Evolutionary conservation across 805 yeast genomes (phyloP), one percentile per base, ranked within the genome.

Genomic region (Kluyveromyces dobzhanskii): DNA sequence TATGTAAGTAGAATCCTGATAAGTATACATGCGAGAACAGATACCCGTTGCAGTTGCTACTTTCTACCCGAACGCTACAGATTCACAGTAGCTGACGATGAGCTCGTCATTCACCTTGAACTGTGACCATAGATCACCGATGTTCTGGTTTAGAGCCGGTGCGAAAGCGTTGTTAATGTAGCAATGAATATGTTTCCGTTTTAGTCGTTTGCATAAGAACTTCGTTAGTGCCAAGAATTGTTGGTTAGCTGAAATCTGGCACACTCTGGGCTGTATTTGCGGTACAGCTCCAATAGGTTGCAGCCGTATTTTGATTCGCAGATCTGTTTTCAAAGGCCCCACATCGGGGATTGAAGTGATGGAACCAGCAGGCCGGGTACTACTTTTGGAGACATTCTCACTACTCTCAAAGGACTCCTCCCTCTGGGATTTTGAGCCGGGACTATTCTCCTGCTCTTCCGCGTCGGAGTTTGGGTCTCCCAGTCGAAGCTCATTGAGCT

Each of bases 131-230:
- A 61, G 39, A 18, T 59, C 61, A 3, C 61, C 60, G 1, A 61
- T 45, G 3, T 36, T 46, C 32, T 59, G 62, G 17, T 59, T 56
- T 1, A 64, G 64, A 23, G 53, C 54, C 2, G 66, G 66, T 2
- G 64, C 61, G 45, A 61, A 61, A 6, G 66, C 60, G 37, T 57
- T 61, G 34, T 57, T 60, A 4, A 61, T 46, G 32, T 61, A 61
- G 34, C 64, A 57, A 35, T 50, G 51, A 3, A 58, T 51, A 26
- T 49, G 38, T 9, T 46, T 42, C 14, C 54, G 37, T 31, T 50
- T 51, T 31, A 59, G 25, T 35, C 45, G 46, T 37, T 43, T 45
- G 31, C 42, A 38, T 10, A 59, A 35, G 33, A 57, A 57, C 8
- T 44, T 27, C 4, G 50, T 37, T 1, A 59, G 35, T 32, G 49